These are phyloP conservation scores for Gastrodia elata DNA, from an alignment of 106 monocot species.

Conservation along the genomic window DNA sequence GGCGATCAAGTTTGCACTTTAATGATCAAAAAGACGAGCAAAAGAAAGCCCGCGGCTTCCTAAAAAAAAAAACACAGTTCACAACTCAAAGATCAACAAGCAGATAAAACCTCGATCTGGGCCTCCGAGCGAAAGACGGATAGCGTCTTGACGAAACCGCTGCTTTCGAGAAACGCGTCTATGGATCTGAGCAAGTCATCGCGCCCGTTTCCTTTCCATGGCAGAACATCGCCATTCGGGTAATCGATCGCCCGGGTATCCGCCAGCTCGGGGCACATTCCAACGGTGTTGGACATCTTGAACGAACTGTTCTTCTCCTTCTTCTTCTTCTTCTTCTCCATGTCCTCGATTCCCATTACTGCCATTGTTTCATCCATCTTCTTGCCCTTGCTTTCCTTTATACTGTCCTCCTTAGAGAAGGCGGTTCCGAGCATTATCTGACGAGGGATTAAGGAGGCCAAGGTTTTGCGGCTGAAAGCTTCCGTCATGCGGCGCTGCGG, in stretches of 20 bases:
- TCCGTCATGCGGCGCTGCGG: not conserved
- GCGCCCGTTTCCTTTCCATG: not conserved
- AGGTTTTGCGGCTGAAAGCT: not conserved
- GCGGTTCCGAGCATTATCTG: slow-evolving; percentile 28
- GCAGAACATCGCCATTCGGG: not conserved
- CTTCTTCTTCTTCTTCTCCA: slow-evolving; percentile 18
- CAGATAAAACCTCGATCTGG: slow-evolving; percentile 19
- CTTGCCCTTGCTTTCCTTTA: slow-evolving; percentile 1
- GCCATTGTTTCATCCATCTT: not conserved
- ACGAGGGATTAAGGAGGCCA: slow-evolving; percentile 33
- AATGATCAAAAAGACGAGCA: not conserved
- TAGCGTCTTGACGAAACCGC: slow-evolving; percentile 28
- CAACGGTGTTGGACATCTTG: not conserved
- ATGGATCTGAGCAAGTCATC: slow-evolving; percentile 23
- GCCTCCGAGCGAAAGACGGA: slow-evolving; percentile 29
- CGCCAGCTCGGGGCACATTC: not conserved
- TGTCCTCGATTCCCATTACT: not conserved
- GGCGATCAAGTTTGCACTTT: not conserved
- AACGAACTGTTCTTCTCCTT: slow-evolving; percentile 10
- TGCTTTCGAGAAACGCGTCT: slow-evolving; percentile 33
- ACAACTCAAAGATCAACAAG: not conserved
- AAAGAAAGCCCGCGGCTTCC: not conserved
- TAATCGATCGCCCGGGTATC: not conserved
- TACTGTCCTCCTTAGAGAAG: not conserved
- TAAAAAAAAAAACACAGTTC: not conserved